Conservation (phyloP, 495 filamentous ascomycete species). For the Neurospora sp. region DNA sequence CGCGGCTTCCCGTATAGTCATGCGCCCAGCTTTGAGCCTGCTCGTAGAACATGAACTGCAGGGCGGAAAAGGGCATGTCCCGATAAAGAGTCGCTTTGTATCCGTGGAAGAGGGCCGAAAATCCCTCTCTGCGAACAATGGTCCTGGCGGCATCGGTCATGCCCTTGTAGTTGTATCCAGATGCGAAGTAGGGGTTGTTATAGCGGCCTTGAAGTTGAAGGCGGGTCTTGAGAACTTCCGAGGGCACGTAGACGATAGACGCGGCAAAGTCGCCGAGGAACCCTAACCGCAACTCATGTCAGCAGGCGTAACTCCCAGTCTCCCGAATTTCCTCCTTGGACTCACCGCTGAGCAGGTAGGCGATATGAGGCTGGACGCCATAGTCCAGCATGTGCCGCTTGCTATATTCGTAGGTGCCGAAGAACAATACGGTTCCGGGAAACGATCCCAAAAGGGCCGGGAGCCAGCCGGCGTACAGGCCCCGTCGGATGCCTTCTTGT, state of each 20-base stretch:
- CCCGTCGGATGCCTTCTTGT: slow-evolving; percentile 79
- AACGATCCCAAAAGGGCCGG: slow-evolving; percentile 90
- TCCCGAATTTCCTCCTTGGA: background rate
- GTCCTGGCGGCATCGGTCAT: slow-evolving; percentile 72
- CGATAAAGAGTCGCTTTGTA: slow-evolving; percentile 92
- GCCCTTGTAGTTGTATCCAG: slow-evolving; percentile 87
- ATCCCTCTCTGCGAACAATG: slow-evolving; percentile 72
- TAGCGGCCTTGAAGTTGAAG: slow-evolving; percentile 88
- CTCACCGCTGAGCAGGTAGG: slow-evolving; percentile 76
- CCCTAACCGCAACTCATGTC: slow-evolving; percentile 38
- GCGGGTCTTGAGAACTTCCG: slow-evolving; percentile 91
- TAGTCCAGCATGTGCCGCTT: slow-evolving; percentile 79
- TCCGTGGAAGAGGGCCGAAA: slow-evolving; percentile 80
- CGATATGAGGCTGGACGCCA: slow-evolving; percentile 65
- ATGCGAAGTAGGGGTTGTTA: slow-evolving; percentile 87
- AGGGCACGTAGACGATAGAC: slow-evolving; percentile 86
- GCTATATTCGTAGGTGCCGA: slow-evolving; percentile 91
- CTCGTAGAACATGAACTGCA: slow-evolving; percentile 98
- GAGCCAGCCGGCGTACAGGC: slow-evolving; percentile 85
- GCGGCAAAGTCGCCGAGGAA: slow-evolving; percentile 89
- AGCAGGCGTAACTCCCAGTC: background rate
- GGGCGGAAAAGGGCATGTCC: slow-evolving; percentile 87
- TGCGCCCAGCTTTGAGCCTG: slow-evolving; percentile 77
- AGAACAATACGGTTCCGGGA: slow-evolving; percentile 89
- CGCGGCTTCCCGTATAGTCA: slow-evolving; percentile 52